Conservation (phyloP, 768 basidiomycete species). For the Boletus tomentosulus region DNA sequence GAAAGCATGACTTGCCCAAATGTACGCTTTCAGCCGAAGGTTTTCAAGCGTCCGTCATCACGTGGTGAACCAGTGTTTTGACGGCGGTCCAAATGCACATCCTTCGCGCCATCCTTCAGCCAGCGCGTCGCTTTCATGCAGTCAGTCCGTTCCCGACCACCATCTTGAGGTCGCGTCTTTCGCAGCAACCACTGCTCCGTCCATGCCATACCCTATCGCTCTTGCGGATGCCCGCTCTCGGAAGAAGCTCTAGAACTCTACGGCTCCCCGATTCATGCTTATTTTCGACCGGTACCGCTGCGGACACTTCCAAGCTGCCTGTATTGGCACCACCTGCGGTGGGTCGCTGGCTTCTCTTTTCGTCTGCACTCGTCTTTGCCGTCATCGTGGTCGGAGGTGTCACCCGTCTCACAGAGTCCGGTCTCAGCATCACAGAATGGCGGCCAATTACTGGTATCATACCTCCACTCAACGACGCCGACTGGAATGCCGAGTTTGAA, state of each 20-base stretch:
- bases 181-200: not conserved
- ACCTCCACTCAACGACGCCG: conserved; percentile 69
- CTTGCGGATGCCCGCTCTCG: not conserved
- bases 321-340: conserved; percentile 66
- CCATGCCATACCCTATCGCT: conserved; percentile 5
- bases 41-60: conserved; percentile 3
- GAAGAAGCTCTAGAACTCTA: not conserved
- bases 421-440: conserved; percentile 98
- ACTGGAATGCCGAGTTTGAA: conserved; percentile 87
- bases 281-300: conserved; percentile 35
- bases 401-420: conserved; percentile 95
- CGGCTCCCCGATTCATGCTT: conserved; percentile 32
- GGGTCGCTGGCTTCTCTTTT: conserved; percentile 80
- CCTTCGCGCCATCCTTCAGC: conserved; percentile 19
- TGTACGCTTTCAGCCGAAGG: not conserved
- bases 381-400: conserved; percentile 96
- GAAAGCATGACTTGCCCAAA: conserved; percentile 9
- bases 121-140: conserved; percentile 10
- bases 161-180: conserved; percentile 9
- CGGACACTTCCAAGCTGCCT: conserved; percentile 37
- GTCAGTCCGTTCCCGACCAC: not conserved
- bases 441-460: conserved; percentile 83
- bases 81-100: conserved; percentile 15
- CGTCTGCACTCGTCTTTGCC: conserved; percentile 81
- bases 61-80: conserved; percentile 8